Base-by-base conservation (phyloP, 805 yeast genomes). In the Lachancea cidri region DNA sequence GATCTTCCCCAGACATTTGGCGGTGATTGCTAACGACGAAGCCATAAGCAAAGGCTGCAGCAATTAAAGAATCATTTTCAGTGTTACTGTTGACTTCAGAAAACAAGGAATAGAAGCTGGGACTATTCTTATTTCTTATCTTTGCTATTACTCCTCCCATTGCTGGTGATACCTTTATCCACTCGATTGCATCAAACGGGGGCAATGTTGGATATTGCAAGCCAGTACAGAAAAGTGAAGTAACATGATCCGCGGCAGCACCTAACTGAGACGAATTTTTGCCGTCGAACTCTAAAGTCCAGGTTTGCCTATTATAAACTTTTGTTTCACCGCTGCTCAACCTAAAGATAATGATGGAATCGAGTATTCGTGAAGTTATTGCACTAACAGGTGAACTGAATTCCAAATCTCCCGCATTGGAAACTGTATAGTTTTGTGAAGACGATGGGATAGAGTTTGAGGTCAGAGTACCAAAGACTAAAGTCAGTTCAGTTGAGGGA, bases 21-120 rank as follows among this genome's bases (percentile, higher is more conserved):
- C 61, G 49, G 41, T 63, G 66, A 5, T 58, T 60, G 29, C 60
- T 48, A 14, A 58, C 57, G 1, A 62, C 67, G 49, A 61, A 63
- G 14, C 58, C 59, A 44, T 59, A 60, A 3, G 67, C 66, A 29
- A 58, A 54, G 2, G 65, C 58, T 1, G 58, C 55, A 1, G 65
- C 62, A 35, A 56, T 54, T 2, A 53, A 35, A 5, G 39, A 38
- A 41, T 62, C 65, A 17, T 49, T 43, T 1, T 42, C 19, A 2
- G 43, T 33, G 35, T 52, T 48, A 4, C 46, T 39, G 4, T 42
- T 35, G 20, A 52, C 50, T 3, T 47, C 39, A 8, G 52, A 49
- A 16, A 33, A 41, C n/a, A 54, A 42, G 24, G 52, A 42, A 22
- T 44, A 40, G 36, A 54, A 60, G 33, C 43, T 38, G 1, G 64